phyloP scores from a whole-genome alignment of 805 yeast species.

The Nakazawaea wickerhamii region DNA sequence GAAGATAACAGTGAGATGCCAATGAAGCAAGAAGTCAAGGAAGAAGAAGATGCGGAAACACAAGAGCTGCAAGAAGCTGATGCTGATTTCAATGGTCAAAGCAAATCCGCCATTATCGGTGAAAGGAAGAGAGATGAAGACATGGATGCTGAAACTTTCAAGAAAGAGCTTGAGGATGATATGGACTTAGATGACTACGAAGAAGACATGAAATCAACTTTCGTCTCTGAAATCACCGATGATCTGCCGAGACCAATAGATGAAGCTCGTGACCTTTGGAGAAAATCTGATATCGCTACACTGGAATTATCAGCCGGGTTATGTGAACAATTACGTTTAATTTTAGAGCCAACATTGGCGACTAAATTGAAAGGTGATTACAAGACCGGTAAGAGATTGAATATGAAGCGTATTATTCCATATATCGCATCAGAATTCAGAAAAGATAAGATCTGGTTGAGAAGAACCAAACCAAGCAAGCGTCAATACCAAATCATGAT shows the following conservation, averaged over 20 bases:
- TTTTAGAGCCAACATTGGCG: constrained; percentile 93
- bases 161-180: constrained; percentile 23
- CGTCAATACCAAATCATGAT: constrained; percentile 97
- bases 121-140: constrained; percentile 38
- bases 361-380: constrained; percentile 93
- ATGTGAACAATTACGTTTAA: constrained; percentile 88
- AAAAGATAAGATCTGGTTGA: constrained; percentile 96
- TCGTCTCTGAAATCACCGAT: constrained; percentile 20
- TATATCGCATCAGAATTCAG: constrained; percentile 97
- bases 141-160: constrained; percentile 21
- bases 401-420: constrained; percentile 96
- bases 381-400: constrained; percentile 93
- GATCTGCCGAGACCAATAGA: constrained; percentile 49
- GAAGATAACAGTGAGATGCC: constrained; percentile 21
- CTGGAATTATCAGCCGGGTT: constrained; percentile 81
- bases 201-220: constrained; percentile 16
- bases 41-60: constrained; percentile 25
- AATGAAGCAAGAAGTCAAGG: constrained; percentile 23
- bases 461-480: constrained; percentile 95
- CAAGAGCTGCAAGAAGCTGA: constrained; percentile 23
- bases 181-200: constrained; percentile 26
- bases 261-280: constrained; percentile 78
- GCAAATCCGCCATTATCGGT: constrained; percentile 45
- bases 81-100: constrained; percentile 44
- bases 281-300: constrained; percentile 74